phyloP scores from a whole-genome alignment of 306 rosid genomes.

The Ormosia emarginata region DNA sequence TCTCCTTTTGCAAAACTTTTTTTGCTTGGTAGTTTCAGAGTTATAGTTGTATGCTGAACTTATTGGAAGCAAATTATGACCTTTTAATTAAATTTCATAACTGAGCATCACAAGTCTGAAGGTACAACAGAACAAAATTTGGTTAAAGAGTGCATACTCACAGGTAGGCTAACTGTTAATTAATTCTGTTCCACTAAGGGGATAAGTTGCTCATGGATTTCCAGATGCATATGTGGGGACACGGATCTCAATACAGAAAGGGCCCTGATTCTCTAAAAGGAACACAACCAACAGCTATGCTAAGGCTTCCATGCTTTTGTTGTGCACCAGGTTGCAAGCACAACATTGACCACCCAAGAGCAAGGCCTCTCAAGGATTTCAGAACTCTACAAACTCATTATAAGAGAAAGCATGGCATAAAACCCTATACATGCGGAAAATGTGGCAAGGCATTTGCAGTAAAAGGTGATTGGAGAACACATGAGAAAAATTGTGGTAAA shows the following conservation, averaged over 20 bases:
- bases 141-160: neutral
- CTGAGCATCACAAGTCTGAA: neutral
- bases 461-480: constrained; percentile 81
- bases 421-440: constrained; percentile 58
- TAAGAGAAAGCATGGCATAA: constrained; percentile 72
- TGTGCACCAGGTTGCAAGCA: constrained; percentile 67
- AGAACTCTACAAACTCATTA: constrained; percentile 79
- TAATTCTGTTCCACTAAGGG: neutral
- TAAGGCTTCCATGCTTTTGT: constrained; percentile 64
- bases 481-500: constrained; percentile 75
- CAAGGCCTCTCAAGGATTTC: constrained; percentile 66
- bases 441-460: constrained; percentile 68
- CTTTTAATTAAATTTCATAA: neutral
- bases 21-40: neutral
- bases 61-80: neutral
- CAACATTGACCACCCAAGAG: constrained; percentile 64
- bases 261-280: constrained; percentile 61
- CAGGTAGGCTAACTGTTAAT: neutral
- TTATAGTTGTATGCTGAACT: neutral
- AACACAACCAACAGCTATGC: constrained; percentile 59
- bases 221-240: constrained; percentile 90
- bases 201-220: neutral
- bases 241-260: constrained; percentile 71
- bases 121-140: neutral
- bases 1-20: neutral